phyloP scores from a whole-genome alignment of 345 rosid genomes.

The Aurinia saxatilis region DNA sequence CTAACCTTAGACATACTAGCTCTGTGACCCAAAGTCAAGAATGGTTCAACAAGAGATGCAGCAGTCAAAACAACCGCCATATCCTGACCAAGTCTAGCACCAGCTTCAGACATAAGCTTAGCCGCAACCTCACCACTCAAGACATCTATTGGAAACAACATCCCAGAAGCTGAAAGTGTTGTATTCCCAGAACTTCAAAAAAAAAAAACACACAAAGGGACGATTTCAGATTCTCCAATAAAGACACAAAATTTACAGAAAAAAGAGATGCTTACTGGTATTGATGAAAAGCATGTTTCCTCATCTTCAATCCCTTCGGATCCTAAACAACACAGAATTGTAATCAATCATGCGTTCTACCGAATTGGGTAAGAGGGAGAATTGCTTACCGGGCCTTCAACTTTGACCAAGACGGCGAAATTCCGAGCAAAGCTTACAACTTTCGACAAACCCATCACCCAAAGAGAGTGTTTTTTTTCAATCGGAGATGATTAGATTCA shows the following conservation, averaged over 20 bases:
- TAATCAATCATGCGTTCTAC: too few species aligned
- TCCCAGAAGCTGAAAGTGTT: constrained; percentile 85
- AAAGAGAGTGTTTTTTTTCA: background rate
- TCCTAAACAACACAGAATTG: constrained; percentile 39
- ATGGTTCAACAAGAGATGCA: constrained; percentile 85
- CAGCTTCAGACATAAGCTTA: constrained; percentile 25
- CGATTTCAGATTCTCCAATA: background rate
- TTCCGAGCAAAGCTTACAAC: constrained; percentile 44
- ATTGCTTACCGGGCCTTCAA: constrained; percentile 71
- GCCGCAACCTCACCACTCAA: constrained; percentile 34
- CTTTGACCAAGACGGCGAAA: constrained; percentile 72
- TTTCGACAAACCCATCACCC: constrained; percentile 51
- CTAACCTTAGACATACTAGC: constrained; percentile 45
- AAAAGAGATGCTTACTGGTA: constrained; percentile 52
- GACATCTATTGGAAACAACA: constrained; percentile 49
- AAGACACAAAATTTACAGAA: background rate
- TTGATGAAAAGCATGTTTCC: constrained; percentile 84
- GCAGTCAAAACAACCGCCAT: constrained; percentile 55
- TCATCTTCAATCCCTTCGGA: constrained; percentile 89
- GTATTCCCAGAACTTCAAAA: constrained; percentile 64
- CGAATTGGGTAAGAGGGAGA: background rate
- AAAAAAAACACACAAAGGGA: background rate
- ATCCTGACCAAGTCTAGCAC: constrained; percentile 17
- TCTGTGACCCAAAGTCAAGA: constrained; percentile 42
- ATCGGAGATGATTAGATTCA: background rate